These are phyloP conservation scores for Sporothrix protearum DNA, from an alignment of 2,329 filamentous ascomycete genomes.

Conservation along the genomic window DNA sequence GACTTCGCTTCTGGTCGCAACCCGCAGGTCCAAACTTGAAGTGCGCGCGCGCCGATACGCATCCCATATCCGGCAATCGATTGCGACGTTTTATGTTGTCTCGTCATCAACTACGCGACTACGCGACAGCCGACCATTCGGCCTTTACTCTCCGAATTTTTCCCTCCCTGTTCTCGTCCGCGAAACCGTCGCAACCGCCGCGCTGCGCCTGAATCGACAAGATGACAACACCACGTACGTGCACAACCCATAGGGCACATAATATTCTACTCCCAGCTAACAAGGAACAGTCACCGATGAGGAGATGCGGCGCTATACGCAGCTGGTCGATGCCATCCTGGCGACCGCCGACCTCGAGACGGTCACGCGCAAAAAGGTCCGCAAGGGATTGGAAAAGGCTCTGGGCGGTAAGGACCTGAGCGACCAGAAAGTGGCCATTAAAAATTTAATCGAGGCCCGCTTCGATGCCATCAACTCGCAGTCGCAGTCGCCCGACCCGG, in stretches of 20 bases:
- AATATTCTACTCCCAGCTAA: background rate
- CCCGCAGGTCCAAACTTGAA: background rate
- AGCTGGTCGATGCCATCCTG: constrained; percentile 59
- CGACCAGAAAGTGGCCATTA: constrained; percentile 64
- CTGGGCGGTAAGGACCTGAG: constrained; percentile 56
- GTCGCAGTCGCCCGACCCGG: constrained; percentile 2
- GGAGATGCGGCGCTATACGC: constrained; percentile 52
- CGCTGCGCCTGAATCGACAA: constrained; percentile 1
- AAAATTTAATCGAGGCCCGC: constrained; percentile 66
- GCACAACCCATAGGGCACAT: background rate
- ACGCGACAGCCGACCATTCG: background rate
- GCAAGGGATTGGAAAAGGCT: constrained; percentile 52
- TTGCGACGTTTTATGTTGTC: background rate
- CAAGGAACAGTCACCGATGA: constrained; percentile 46
- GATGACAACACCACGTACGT: constrained; percentile 21
- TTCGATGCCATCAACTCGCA: constrained; percentile 62
- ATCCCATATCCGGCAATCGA: background rate
- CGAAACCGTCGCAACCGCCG: background rate
- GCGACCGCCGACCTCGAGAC: constrained; percentile 57
- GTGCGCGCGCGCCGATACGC: background rate
- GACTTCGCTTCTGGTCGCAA: background rate
- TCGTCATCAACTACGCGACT: background rate
- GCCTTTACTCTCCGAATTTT: background rate
- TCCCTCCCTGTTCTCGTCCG: background rate
- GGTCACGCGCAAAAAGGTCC: constrained; percentile 62